These are phyloP conservation scores for Hypericum perforatum DNA, from an alignment of 345 rosid genomes.

Conservation along the genomic window DNA sequence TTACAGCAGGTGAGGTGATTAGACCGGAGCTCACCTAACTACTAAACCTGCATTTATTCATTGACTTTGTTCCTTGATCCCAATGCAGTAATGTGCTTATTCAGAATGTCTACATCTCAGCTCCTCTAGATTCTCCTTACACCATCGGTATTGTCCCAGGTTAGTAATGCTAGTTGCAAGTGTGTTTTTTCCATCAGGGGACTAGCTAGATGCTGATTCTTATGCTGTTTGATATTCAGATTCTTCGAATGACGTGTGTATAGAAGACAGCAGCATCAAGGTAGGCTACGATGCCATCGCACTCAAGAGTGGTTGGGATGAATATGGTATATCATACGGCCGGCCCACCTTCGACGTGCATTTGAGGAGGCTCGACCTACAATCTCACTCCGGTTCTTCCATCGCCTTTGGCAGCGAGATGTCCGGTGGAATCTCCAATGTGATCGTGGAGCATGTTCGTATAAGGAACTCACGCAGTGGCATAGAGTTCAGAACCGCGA, in stretches of 20 bases:
- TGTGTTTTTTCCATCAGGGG: background rate
- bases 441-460: slow-evolving; percentile 40
- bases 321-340: slow-evolving; percentile 67
- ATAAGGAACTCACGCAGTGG: slow-evolving; percentile 48
- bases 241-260: slow-evolving; percentile 79
- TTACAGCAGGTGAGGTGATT: slow-evolving; percentile 52
- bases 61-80: slow-evolving; percentile 7
- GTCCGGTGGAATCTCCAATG: slow-evolving; percentile 83
- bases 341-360: slow-evolving; percentile 51
- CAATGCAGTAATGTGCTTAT: slow-evolving; percentile 48
- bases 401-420: slow-evolving; percentile 94
- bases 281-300: slow-evolving; percentile 69
- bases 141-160: slow-evolving; percentile 84
- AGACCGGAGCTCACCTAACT: background rate
- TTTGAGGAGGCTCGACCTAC: slow-evolving; percentile 50
- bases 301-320: slow-evolving; percentile 96
- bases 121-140: slow-evolving; percentile 48
- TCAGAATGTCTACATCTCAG: slow-evolving; percentile 44
- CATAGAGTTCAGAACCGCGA: slow-evolving; percentile 55
- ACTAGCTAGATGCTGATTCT: background rate
- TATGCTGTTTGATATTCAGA: slow-evolving; percentile 32
- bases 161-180: slow-evolving; percentile 12
- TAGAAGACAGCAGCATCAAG: slow-evolving; percentile 60
- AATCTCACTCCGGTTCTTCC: slow-evolving; percentile 62
- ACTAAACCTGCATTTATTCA: background rate